Evolutionary conservation across 306 rosid genomes (phyloP).

Genomic region (Glycyrrhiza uralensis): DNA sequence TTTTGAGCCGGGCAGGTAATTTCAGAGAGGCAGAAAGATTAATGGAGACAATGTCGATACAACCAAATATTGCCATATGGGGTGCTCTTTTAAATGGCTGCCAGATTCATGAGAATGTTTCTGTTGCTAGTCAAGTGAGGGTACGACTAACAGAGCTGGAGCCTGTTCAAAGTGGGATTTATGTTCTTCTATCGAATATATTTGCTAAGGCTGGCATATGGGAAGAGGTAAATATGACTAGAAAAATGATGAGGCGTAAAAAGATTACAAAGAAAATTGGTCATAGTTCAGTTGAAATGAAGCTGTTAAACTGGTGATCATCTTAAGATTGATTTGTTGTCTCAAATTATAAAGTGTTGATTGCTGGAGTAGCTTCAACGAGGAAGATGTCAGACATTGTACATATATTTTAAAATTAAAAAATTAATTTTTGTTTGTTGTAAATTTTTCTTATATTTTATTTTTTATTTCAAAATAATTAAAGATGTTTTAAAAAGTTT

Average conservation of each 20-base stretch:
- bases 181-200: constrained; percentile 71
- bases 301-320: constrained; percentile 28
- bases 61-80: constrained; percentile 56
- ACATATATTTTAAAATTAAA: too few relatives aligned
- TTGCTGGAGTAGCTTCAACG: constrained; percentile 51
- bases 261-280: constrained; percentile 58
- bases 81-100: constrained; percentile 82
- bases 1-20: constrained; percentile 68
- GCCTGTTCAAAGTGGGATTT: constrained; percentile 57
- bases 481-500: too few relatives aligned
- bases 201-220: constrained; percentile 65
- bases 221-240: constrained; percentile 61
- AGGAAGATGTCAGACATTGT: too few relatives aligned
- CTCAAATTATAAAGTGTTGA: constrained; percentile 36
- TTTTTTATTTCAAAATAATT: too few relatives aligned
- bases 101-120: constrained; percentile 62
- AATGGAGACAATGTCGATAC: constrained; percentile 46
- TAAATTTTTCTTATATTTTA: too few relatives aligned
- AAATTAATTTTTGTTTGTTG: too few relatives aligned
- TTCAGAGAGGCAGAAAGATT: constrained; percentile 59
- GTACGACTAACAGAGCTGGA: constrained; percentile 37
- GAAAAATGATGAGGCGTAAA: constrained; percentile 49
- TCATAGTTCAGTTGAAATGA: constrained; percentile 59
- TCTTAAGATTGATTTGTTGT: neutral
- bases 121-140: constrained; percentile 52